Base-by-base conservation (phyloP, 371 early-diverging fungal genomes). In the Rhizomucor pusillus region DNA sequence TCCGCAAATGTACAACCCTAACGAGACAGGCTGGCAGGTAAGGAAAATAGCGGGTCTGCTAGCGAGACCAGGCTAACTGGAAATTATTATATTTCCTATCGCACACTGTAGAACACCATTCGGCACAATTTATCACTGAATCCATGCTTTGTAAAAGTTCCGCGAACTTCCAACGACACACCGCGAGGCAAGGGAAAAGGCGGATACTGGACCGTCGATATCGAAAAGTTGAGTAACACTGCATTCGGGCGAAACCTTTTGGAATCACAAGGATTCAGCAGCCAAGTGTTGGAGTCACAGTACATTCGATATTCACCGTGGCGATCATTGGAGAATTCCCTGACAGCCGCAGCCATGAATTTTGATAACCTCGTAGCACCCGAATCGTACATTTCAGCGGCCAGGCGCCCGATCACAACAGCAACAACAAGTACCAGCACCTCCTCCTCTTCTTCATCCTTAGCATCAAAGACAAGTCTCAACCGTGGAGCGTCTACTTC, bases 121-220 rank as follows among this genome's bases (percentile, higher is more conserved):
- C 70, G 91, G 18, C 91, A 90, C 69, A 90, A 90, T 63, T 76
- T 90, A 16, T 86, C 86, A 10, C 67, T 90, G 46, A 90, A 90
- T 57, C 73, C 77, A 50, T 80, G 77, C 33, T 90, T 90, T 50
- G 69, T 77, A 43, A 90, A 90, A 55, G 71, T 88, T 23, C 89
- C 89, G 6, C 72, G 88, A 24, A 73, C 79, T 20, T 73, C 78
- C 14, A 57, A 71, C 22, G 62, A 68, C 20, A 69, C 66, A 3
- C 29, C 29, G 29, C 29, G 29, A 29, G 29, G 29, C 50, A 64
- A 65, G n/a, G 67, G 66, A 9, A 84, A 72, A 62, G 86, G 65
- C 3, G 79, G 85, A 18, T 86, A 81, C 60, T 86, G 86, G 86
- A 75, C 83, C 0, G 78, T 86, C 1, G 83, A 76, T 41, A 50